Percentiles rank a stretch among this genome's conserved stretches.
Conservation (phyloP, 192 early-diverging fungal genomes). For the Chytriomyces confervae region DNA sequence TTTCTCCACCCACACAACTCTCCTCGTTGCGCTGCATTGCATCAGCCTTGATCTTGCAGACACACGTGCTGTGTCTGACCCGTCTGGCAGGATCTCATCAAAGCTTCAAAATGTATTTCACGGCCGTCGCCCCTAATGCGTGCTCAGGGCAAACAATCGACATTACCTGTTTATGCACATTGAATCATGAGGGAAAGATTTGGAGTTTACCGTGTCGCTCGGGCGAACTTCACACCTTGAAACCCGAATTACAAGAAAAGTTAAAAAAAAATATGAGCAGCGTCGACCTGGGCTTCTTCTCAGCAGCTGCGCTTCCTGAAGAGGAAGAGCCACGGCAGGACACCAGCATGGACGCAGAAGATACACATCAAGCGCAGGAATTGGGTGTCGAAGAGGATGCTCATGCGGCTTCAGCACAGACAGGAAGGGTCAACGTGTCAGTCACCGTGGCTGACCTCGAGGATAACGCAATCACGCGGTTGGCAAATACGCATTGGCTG, state of each 20-base stretch:
- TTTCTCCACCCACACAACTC: too few species aligned
- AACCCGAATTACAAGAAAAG: background rate
- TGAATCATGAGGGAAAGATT: too few species aligned
- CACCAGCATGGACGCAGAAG: background rate
- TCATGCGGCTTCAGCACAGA: background rate
- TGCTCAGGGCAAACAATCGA: too few species aligned
- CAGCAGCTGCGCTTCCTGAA: constrained; percentile 25
- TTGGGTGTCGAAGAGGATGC: background rate
- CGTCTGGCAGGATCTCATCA: too few species aligned
- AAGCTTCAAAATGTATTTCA: too few species aligned
- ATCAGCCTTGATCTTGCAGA: too few species aligned
- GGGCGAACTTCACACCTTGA: too few species aligned
- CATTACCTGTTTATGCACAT: too few species aligned
- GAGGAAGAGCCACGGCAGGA: constrained; percentile 17
- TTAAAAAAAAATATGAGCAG: background rate
- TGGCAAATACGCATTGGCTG: constrained; percentile 10
- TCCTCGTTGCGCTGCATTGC: too few species aligned
- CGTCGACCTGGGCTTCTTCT: constrained; percentile 41
- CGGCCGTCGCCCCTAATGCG: too few species aligned
- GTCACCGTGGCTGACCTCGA: constrained; percentile 3
- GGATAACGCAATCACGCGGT: constrained; percentile 11
- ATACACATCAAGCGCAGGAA: background rate
- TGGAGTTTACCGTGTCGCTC: too few species aligned
- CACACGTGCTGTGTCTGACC: too few species aligned
- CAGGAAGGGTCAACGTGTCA: background rate